These are phyloP conservation scores for Termitomyces sp. DNA, from an alignment of 768 basidiomycete species.

Conservation along the genomic window DNA sequence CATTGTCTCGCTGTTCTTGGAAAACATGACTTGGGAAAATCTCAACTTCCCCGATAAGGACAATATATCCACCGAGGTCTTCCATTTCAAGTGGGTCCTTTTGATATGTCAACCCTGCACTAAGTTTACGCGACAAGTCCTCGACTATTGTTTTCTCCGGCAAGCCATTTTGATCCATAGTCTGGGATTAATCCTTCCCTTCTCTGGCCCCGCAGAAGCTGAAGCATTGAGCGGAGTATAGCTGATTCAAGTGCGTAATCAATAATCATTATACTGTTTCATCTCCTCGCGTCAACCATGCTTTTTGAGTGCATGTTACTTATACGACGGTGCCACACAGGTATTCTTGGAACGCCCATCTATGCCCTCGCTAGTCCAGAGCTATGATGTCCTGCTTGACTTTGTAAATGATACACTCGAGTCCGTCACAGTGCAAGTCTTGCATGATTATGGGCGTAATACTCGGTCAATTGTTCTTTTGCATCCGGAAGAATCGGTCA, in stretches of 20 bases:
- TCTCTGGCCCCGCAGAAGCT: slow-evolving; percentile 6
- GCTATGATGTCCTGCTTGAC: slow-evolving; percentile 63
- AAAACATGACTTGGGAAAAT: neutral
- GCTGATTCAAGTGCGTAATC: slow-evolving; percentile 10
- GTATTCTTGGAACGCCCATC: slow-evolving; percentile 7
- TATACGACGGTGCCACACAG: slow-evolving; percentile 4
- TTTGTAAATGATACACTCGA: slow-evolving; percentile 68
- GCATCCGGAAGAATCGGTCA: slow-evolving; percentile 58
- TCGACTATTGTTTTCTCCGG: slow-evolving; percentile 7
- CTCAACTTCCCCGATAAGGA: neutral
- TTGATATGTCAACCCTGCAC: slow-evolving; percentile 7
- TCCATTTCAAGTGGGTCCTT: slow-evolving; percentile 8
- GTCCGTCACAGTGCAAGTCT: slow-evolving; percentile 56
- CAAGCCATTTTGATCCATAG: slow-evolving; percentile 2
- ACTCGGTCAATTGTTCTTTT: slow-evolving; percentile 51
- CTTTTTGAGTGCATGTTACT: slow-evolving; percentile 3
- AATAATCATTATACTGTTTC: neutral
- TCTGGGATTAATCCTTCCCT: neutral
- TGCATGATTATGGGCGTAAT: slow-evolving; percentile 58
- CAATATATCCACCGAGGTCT: slow-evolving; percentile 4
- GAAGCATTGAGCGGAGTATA: slow-evolving; percentile 1
- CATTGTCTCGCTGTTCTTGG: neutral
- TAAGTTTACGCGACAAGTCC: slow-evolving; percentile 1
- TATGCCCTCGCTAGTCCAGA: slow-evolving; percentile 59
- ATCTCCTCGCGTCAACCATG: slow-evolving; percentile 12